Base-by-base conservation (phyloP, 805 yeast species). In the Saccharomycopsis fibuligera region DNA sequence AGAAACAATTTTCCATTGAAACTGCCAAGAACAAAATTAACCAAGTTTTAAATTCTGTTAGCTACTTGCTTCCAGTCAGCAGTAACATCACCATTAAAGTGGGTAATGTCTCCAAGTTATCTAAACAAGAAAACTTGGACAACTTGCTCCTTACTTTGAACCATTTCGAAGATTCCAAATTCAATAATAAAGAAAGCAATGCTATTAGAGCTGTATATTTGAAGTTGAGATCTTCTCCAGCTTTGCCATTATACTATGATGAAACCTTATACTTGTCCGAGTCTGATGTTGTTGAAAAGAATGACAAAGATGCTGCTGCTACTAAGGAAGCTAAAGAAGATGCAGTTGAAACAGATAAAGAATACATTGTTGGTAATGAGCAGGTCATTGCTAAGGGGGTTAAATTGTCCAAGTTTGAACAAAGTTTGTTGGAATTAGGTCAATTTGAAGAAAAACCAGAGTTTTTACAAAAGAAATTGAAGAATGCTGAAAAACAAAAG, bases 341-440 rank as follows among this genome's bases (percentile, higher is more conserved):
- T 12, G 61, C 57, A 22, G 49, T 50, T 14, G 63, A 57, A 27
- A 57, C 53, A 16, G 63, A 60, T 12, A 52, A 54, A 17, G 53
- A 45, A 19, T 49, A 47, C 42, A 56, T 31, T 49, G 61, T 58
- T 48, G 65, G 58, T 31, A 59, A 67, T 41, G 68, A 63, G 44
- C 70, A 68, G 5, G 45, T 47, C 19, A 43, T 43, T 37, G 31
- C 62, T 23, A 61, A 61, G 16, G 70, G 65, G 35, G 68, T 73
- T 51, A 72, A 72, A 56, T 67, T 81, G 45, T 68, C 85, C 44
- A 66, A 72, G 23, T 84, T 85, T 64, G 95, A 86, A 57, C 77
- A 76, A 61, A 88, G 88, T 37, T 77, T 90, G 68, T 74, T 86
- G 60, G 96, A 90, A 70, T 86, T 89, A 57, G 83, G 84, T 49